phyloP scores from a whole-genome alignment of 139 green algal species.

The Zygnema cylindricum region DNA sequence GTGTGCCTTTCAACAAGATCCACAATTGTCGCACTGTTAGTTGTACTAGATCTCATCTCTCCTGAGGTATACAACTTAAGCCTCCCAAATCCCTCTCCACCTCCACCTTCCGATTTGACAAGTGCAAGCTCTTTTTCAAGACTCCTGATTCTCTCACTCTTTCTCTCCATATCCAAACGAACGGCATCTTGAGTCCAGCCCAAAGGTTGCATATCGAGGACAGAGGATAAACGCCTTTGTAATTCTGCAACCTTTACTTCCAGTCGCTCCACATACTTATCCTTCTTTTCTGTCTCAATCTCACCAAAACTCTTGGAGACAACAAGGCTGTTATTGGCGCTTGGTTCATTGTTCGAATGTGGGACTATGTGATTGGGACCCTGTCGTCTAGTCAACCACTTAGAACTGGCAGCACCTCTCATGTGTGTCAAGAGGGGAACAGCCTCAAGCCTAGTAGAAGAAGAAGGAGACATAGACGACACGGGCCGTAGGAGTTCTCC shows the following conservation, averaged over 20 bases:
- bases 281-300: neutral
- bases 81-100: slow-evolving; percentile 5
- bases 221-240: slow-evolving; percentile 1
- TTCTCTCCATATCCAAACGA: neutral
- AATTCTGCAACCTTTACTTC: slow-evolving; percentile 28
- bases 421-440: neutral
- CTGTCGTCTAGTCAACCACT: neutral
- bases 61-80: slow-evolving; percentile 7
- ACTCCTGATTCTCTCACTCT: slow-evolving; percentile 3
- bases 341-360: neutral
- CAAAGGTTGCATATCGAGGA: slow-evolving; percentile 6
- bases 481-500: neutral
- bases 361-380: neutral
- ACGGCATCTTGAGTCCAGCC: neutral
- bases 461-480: neutral
- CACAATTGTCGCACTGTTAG: slow-evolving; percentile 5
- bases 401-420: neutral
- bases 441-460: neutral
- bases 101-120: slow-evolving; percentile 15
- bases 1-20: slow-evolving; percentile 47
- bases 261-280: slow-evolving; percentile 46
- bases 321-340: neutral
- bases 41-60: neutral
- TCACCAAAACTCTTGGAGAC: neutral
- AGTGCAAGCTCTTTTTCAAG: slow-evolving; percentile 13